Conservation (phyloP, 129 eudicot species). For the Helichrysum umbraculigerum region DNA sequence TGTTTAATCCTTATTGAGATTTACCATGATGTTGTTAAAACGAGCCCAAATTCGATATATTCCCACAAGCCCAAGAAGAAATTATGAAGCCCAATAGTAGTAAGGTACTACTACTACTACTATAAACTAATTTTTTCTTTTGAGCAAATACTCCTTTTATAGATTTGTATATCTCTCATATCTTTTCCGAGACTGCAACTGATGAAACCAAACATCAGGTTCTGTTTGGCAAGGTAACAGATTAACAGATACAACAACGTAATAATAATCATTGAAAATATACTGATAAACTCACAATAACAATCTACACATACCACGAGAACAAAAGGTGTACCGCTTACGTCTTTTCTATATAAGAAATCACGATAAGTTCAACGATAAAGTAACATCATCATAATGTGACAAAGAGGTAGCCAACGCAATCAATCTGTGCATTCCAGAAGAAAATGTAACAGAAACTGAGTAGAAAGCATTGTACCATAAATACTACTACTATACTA, state of each 20-base stretch:
- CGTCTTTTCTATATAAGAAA: no score
- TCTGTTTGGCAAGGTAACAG: no score
- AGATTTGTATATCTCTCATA: no score
- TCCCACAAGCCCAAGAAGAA: neutral
- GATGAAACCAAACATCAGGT: no score
- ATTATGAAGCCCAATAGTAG: neutral
- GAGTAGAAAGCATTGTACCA: neutral
- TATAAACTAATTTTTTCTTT: neutral
- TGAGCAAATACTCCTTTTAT: no score
- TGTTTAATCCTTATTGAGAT: no score
- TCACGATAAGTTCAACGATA: no score
- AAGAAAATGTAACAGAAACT: neutral
- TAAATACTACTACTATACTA: slow-evolving; percentile 3
- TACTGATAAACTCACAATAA: no score
- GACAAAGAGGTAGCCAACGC: neutral
- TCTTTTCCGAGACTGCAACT: neutral
- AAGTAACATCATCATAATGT: neutral
- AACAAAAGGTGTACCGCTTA: no score
- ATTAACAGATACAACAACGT: no score
- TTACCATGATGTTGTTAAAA: neutral
- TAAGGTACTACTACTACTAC: neutral
- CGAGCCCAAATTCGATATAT: neutral
- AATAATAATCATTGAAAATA: no score
- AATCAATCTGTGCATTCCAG: neutral
- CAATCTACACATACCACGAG: no score